Evolutionary conservation across 2,329 filamentous ascomycete species (phyloP), one percentile per base, ranked within the genome.

Genomic region (Botrytis pseudocinerea): DNA sequence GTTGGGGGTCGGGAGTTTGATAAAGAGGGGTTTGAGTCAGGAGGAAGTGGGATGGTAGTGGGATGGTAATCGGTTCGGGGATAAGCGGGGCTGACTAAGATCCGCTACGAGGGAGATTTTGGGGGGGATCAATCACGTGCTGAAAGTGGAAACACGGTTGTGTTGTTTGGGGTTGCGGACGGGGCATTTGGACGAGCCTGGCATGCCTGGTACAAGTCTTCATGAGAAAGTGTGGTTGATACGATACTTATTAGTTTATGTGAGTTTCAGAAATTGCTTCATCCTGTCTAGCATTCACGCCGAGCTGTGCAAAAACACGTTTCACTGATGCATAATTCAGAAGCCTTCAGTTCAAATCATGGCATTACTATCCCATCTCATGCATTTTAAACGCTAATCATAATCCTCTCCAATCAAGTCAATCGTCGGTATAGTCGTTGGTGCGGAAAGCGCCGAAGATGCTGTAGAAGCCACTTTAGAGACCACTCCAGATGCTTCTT

Each of bases 61-160:
- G 59, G 35, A 61, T 61, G 18, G 51, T 57, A 14, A 9, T 57
- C 51, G n/a, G 28, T 54, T 57, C 51, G 14, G 51, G n/a, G 51
- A 57, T 57, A 32, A 57, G n/a, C 51, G 51, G 51, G 16, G 51
- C 51, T 57, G n/a, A 57, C 51, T 57, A 28, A 57, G 16, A 9
- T 9, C 14, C n/a, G 14, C n/a, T 28, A 1, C 6, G 1, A 4
- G n/a, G 2, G 8, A 57, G n/a, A 4, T 14, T 18, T 9, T 18
- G n/a, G 3, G 7, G 2, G 14, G 5, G 4, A 54, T 16, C 5
- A 4, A 51, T 54, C 51, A 54, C 51, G 51, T 54, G 51, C 3
- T 54, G 7, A 5, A 28, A 28, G n/a, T 28, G n/a, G 7, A 16
- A 28, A 5, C 48, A 54, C 8, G 28, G 8, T 54, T 28, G 51